Evolutionary conservation across 2,329 filamentous ascomycete species (phyloP), one percentile per base, ranked within the genome.

Genomic region (Arthroderma sp.): DNA sequence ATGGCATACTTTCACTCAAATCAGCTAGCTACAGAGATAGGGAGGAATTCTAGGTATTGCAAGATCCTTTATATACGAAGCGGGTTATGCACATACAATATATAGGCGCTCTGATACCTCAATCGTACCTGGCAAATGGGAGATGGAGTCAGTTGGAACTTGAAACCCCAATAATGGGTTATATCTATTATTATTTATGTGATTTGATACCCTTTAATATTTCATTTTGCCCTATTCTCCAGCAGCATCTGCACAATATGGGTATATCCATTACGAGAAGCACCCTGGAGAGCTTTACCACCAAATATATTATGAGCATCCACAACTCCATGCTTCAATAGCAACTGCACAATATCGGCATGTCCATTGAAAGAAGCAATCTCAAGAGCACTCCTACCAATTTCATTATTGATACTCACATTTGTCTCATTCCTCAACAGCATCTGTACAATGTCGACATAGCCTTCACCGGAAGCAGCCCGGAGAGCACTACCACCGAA

Each of bases 261-360:
- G 5, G 33, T 27, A n/a, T 50, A 8, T 10, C 43, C 50, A 11
- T 36, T 6, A 5, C 15, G 1, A 36, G 48, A 50, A 50, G 52
- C 50, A 31, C 46, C 48, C 10, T 50, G 41, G 6, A 53, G 43
- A 29, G 47, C 47, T 42, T 42, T 47, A 8, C 29, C 41, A 43
- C 38, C 27, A 5, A n/a, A 6, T 6, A 6, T 7, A 7, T 29
- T 10, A n/a, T 11, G 22, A 31, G 38, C 29, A 48, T 53, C 54
- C 42, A 54, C 48, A 39, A 51, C 45, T 29, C 46, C 49, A 2
- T 45, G 43, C 7, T 48, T 40, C 6, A 54, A 40, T 6, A 55
- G 43, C 15, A 50, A 3, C 36, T 49, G 2, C 6, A 49, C 46
- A 10, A 49, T 48, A 29, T 47, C 10, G 5, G 33, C 27, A n/a